A percentile compares a stretch with the other conserved stretches of the same genome.
Conservation (phyloP, 495 filamentous ascomycete species). For the Trichocladium antarcticum region DNA sequence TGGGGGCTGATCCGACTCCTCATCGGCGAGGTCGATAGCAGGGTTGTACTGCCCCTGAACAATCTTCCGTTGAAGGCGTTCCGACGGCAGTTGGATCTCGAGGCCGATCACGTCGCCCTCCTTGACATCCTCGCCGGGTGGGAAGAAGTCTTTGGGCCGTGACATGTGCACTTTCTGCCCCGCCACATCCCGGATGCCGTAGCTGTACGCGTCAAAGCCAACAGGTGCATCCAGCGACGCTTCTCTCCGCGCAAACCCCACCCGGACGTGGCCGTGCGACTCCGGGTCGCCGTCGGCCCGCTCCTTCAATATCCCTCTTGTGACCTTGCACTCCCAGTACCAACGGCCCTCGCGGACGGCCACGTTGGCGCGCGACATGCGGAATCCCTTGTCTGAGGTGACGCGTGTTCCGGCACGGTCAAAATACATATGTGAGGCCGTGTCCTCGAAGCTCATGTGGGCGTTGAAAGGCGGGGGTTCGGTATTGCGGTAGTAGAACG, state of each 20-base stretch:
- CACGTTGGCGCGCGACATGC: conserved; percentile 80
- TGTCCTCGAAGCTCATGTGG: conserved; percentile 85
- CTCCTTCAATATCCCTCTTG: conserved; percentile 46
- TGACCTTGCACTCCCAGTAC: conserved; percentile 89
- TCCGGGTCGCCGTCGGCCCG: conserved; percentile 30
- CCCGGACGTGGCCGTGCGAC: conserved; percentile 63
- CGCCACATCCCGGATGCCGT: conserved; percentile 77
- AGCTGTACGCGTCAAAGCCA: conserved; percentile 92
- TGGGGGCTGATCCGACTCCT: conserved; percentile 37
- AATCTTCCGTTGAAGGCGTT: conserved; percentile 75
- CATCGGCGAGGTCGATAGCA: conserved; percentile 54
- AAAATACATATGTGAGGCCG: conserved; percentile 64
- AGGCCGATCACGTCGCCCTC: conserved; percentile 94
- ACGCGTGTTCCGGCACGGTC: conserved; percentile 48
- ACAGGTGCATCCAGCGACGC: conserved; percentile 86
- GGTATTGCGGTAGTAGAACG: conserved; percentile 79
- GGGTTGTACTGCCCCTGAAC: conserved; percentile 80
- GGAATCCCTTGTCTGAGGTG: conserved; percentile 70
- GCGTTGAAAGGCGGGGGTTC: conserved; percentile 71
- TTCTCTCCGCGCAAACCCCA: conserved; percentile 85
- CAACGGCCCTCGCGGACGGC: conserved; percentile 80
- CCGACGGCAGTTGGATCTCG: conserved; percentile 78
- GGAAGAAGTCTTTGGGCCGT: conserved; percentile 78
- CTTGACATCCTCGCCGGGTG: conserved; percentile 52
- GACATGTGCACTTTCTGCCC: conserved; percentile 92